Evolutionary conservation across 106 monocot genomes (phyloP).

Genomic region (Dendrobium chrysotoxum): DNA sequence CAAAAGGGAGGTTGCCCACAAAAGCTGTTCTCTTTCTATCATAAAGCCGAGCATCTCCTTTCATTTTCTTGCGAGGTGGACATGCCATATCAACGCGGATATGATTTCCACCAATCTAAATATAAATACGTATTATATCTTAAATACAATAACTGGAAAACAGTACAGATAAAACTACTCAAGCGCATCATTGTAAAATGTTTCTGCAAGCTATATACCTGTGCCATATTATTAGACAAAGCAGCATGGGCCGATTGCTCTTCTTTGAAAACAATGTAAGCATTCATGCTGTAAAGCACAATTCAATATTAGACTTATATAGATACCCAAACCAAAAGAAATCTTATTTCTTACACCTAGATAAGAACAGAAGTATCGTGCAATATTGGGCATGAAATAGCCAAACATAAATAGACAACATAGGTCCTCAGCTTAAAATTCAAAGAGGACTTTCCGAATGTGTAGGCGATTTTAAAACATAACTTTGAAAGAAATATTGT

Average conservation of each 20-base stretch:
- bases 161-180: neutral
- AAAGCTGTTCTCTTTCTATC: slow-evolving; percentile 86
- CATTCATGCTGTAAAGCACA: slow-evolving; percentile 63
- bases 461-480: too few relatives aligned
- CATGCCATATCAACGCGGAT: slow-evolving; percentile 95
- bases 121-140: neutral
- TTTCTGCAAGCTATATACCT: slow-evolving; percentile 31
- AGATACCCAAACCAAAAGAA: neutral
- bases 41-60: slow-evolving; percentile 70
- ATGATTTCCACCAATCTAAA: slow-evolving; percentile 83
- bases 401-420: neutral
- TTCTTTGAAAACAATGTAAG: slow-evolving; percentile 90
- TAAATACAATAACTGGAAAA: slow-evolving; percentile 2
- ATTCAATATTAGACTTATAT: neutral
- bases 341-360: neutral
- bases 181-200: neutral
- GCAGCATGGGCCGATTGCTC: slow-evolving; percentile 73
- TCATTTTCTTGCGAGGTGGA: slow-evolving; percentile 88
- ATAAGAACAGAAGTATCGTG: neutral
- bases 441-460: neutral
- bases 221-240: slow-evolving; percentile 65
- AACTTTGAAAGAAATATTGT: too few relatives aligned
- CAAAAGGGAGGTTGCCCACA: slow-evolving; percentile 95
- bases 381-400: neutral
- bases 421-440: neutral